Conservation (phyloP, 257 asterid genomes). For the Ehretia macrophylla region DNA sequence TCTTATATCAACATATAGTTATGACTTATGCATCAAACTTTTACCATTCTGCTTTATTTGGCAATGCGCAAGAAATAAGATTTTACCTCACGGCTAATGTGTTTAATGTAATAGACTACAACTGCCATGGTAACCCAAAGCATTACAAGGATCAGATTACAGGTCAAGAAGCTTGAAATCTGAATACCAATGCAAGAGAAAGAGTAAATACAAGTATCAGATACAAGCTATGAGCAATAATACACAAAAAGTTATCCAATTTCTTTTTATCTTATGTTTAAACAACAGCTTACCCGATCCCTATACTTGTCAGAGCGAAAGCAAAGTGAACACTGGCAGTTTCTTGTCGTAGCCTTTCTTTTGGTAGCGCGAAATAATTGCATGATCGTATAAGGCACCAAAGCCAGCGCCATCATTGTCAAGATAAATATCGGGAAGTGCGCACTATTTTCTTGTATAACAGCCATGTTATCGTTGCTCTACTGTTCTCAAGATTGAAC, state of each 20-base stretch:
- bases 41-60: not conserved
- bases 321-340: conserved; percentile 88
- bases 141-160: conserved; percentile 79
- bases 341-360: conserved; percentile 55
- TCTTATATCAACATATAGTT: too few species aligned
- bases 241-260: not conserved
- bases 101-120: conserved; percentile 71
- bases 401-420: conserved; percentile 89
- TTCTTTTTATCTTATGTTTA: not conserved
- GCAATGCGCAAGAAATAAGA: not conserved
- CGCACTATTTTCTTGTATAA: conserved; percentile 83
- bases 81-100: conserved; percentile 78
- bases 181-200: conserved; percentile 36
- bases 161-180: conserved; percentile 93
- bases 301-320: conserved; percentile 89
- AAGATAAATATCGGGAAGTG: conserved; percentile 90
- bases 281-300: conserved; percentile 59
- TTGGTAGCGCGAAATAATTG: conserved; percentile 57
- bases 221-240: not conserved
- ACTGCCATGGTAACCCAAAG: conserved; percentile 78
- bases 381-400: conserved; percentile 87
- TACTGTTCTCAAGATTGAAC: conserved; percentile 18
- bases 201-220: not conserved
- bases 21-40: too few species aligned
- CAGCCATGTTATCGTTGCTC: conserved; percentile 66